Base-by-base conservation (phyloP, 2,329 filamentous ascomycete genomes). In the Seiridium unicorne region DNA sequence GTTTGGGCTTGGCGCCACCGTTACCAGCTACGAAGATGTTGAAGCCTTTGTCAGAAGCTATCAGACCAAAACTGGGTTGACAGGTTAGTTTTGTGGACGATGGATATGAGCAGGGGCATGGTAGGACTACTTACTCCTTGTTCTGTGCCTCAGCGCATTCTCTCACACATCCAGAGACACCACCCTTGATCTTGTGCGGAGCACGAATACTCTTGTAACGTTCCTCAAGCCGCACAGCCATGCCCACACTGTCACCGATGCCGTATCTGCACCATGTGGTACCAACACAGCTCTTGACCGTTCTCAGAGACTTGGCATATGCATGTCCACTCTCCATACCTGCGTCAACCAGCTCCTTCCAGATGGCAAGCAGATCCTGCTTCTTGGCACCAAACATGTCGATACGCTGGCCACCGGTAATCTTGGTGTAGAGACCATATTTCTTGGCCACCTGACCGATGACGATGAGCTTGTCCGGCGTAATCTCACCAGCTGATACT, bases 371-470 rank as follows among this genome's bases (percentile, higher is more conserved):
- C 18, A 97, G 81, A 72, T 97, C 92, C 65, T 95, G 90, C 76
- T 96, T 96, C 75, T 88, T 88, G 0, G 93, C 93, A 46, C 93
- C 93, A 69, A 97, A 97, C 88, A 97, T 86, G 74, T 97, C 93
- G 70, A 97, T 96, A 59, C 93, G 86, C 75, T 97, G 93, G 1
- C 91, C 93, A 59, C 93, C 93, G 0, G 93, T 97, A 71, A 97
- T 96, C 76, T 97, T 97, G 70, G 89, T 92, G 77, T 97, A 97
- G 5, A 97, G 79, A 42, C 84, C 83, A 70, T 92, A 96, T 72
- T 94, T 89, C 78, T 91, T 91, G 0, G 92, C 93, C 0, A 97
- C 91, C 59, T 88, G 85, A 0, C 92, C 93, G 61, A 97, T 93
- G 60, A 88, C 84, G 51, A 96, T 89, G 56, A 97, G 84, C 72